Base-by-base conservation (phyloP, 1,284 basidiomycete species). In the Coniophora puteana region DNA sequence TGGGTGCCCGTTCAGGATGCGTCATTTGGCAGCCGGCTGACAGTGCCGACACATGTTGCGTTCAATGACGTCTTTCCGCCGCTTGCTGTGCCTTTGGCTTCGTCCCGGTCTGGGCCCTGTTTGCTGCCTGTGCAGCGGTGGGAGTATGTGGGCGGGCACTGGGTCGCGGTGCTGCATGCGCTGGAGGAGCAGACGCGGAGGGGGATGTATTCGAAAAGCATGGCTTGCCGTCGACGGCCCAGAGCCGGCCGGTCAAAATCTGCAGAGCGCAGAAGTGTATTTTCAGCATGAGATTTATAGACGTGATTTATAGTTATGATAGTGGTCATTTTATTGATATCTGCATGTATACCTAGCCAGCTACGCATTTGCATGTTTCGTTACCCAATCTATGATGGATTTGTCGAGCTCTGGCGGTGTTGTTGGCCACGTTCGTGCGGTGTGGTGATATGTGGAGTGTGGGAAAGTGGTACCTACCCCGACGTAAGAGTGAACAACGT, bases 1-100 rank as follows among this genome's bases (percentile, higher is more conserved):
- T 68, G 66, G 46, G 65, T 78, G 16, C 78, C 78, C 10, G 66
- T 67, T 48, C 77, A 80, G 57, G 70, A 80, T 52, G 65, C 69
- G 8, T 70, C 66, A 11, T 80, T 78, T 49, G 71, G 72, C 30
- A 61, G 62, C 34, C 61, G 63, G 26, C 68, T 80, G n/a, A 68
- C 69, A 1, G 71, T 81, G 12, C 78, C 78, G 5, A 60, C 59
- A 14, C 65, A 76, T 47, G 62, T 67, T 4, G 63, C 60, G n/a
- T 68, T 72, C 45, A 80, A 80, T 53, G 55, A 63, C 25, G 54
- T 59, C 12, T 70, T 71, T 49, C 76, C 76, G 32, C 76, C 75
- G 8, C 54, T 63, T 27, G 29, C 25, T 57, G 63, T 55, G 33
- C 46, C 31, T 39, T 46, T 37, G 32, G 36, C 16, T 38, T n/a